Evolutionary conservation across 1,284 basidiomycete genomes (phyloP), one percentile per base, ranked within the genome.

Genomic region (Wallemia hederae): DNA sequence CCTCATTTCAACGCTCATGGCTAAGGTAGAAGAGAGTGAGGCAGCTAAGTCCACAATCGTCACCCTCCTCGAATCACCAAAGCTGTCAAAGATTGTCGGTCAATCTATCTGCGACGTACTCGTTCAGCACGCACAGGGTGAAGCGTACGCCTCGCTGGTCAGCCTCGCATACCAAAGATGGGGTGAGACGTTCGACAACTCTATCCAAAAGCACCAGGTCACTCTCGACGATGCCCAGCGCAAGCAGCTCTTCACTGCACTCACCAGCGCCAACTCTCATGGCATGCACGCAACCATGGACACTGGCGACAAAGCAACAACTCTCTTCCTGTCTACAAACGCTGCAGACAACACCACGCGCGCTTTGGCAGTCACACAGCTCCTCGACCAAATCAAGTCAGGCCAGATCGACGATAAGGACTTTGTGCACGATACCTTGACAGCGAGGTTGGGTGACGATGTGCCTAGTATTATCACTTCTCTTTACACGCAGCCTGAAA

Each of bases 11-110:
- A 57, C 55, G 49, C 56, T 39, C 55, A 60, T 22, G 39, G 63
- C 55, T 19, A 60, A 60, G 19, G 60, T 24, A 28, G 55, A 55
- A n/a, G 60, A 62, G 7, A 49, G 31, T 33, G 59, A 60, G 55
- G 27, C 61, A 19, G 59, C 59, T 24, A 31, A 61, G 17, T 62
- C 62, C 5, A 64, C 63, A 9, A 15, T 62, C 55, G 58, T 61
- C 22, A 57, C 60, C 24, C 22, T 64, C 15, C 59, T 33, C n/a
- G 28, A 61, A 34, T 29, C 31, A 7, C 62, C 39, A 49, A 49
- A 49, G n/a, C n/a, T 49, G 5, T 49, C 39, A 14, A 49, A 49
- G 39, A 49, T 49, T 11, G 39, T 49, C 5, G 39, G 39, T 49
- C 39, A 49, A 49, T 14, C 39, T 5, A 49, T 49, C 19, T 49